Evolutionary conservation across 176 grass and related monocot species (phyloP), one percentile per base, ranked within the genome.

Genomic region (Avena atlantica): DNA sequence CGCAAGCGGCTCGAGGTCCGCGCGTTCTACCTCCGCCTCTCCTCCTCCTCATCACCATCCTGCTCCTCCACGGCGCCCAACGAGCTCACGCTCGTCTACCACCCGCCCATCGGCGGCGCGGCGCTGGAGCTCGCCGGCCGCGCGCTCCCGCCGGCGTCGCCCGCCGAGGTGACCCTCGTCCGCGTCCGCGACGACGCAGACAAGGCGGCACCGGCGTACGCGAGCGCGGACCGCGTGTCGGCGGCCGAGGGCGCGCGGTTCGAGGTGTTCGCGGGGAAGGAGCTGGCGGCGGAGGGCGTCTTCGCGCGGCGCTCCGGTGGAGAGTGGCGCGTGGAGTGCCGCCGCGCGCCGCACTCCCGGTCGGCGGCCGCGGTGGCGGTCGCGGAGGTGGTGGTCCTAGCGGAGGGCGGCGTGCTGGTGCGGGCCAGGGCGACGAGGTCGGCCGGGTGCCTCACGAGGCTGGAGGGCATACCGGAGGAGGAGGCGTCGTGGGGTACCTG

Each of bases 381-480:
- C 17, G 86, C 60, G 66, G 91, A 80, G 90, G 90, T 80, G 80
- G 51, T 76, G 88, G 84, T 87, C 60, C 88, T 83, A 42, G 73
- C 76, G 55, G 75, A 89, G 78, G 83, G 77, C 70, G 89, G 58
- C 23, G 49, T 27, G 61, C 56, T 90, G 73, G 16, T 89, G 73
- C 17, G 66, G 60, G 77, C 11, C 77, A 89, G 14, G 84, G 84
- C 82, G 37, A 27, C 59, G 42, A 53, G 64, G 53, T 47, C 66
- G 25, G 0, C 37, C 12, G 53, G n/a, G 37, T 76, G 74, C 29
- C 77, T 82, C 9, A 82, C 69, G 17, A 83, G 24, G 88, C 71
- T 90, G 50, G 94, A 91, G 80, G 86, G 84, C 13, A 92, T 92
- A 40, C 86, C 88, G 4, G 89, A 93, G 89, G 91, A 93, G 60